These are phyloP conservation scores for Rhizopogon roseolus DNA, from an alignment of 768 basidiomycete genomes.

Conservation along the genomic window DNA sequence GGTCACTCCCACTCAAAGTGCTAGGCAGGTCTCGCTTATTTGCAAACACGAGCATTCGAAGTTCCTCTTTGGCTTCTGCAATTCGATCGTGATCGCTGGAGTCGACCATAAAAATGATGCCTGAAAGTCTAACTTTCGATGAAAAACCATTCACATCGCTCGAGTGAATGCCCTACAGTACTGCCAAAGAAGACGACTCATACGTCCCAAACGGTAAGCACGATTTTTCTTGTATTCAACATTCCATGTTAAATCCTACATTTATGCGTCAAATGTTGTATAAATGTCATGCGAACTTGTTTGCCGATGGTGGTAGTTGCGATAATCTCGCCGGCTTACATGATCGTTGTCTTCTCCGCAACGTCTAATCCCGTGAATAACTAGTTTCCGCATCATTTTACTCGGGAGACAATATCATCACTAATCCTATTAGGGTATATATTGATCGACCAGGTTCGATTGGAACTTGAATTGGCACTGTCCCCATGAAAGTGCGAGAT, in stretches of 20 bases:
- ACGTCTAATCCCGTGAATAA: conserved; percentile 58
- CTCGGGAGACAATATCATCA: background rate
- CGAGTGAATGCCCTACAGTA: conserved; percentile 35
- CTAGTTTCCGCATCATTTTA: background rate
- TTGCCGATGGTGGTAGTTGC: conserved; percentile 90
- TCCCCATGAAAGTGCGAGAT: background rate
- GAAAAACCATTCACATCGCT: background rate
- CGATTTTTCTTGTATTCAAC: conserved; percentile 98
- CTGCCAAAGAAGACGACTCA: conserved; percentile 96
- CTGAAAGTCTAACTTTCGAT: conserved; percentile 56
- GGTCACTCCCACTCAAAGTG: too few species aligned
- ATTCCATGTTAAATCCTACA: conserved; percentile 90
- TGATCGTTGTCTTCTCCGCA: conserved; percentile 97
- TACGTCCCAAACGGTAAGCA: conserved; percentile 94
- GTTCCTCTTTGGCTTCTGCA: conserved; percentile 93
- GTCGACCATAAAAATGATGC: conserved; percentile 96
- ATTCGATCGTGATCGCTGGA: conserved; percentile 93
- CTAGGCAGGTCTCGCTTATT: conserved; percentile 99
- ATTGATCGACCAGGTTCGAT: background rate
- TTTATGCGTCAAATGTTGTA: background rate
- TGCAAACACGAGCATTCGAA: conserved; percentile 96
- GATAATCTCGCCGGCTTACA: conserved; percentile 96
- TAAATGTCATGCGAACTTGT: background rate
- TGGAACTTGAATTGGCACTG: background rate
- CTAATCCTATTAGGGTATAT: background rate